Base-by-base conservation (phyloP, 306 rosid genomes). In the Trifolium subterraneum region DNA sequence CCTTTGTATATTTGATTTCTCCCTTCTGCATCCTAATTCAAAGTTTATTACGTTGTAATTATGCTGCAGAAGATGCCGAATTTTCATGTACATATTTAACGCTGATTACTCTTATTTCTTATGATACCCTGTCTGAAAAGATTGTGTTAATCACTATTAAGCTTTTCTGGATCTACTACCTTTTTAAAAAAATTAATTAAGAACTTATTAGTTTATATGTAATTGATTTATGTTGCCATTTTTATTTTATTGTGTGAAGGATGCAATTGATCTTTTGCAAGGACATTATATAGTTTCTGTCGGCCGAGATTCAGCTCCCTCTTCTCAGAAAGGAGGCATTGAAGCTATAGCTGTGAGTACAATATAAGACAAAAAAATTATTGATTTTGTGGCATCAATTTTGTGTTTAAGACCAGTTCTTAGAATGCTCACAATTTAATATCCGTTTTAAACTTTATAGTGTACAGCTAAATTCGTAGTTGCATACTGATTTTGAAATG, bases 231-330 rank as follows among this genome's bases (percentile, higher is more conserved):
- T 48, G 15, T 75, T 54, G 45, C 16, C 79, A 75, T 76, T 29
- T 74, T 45, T 15, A 6, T 15, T 56, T 84, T 18, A 79, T 70
- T 64, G 41, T 68, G 59, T 77, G 85, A 82, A 94, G 99, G 99
- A 94, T 74, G 93, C 98, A 74, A 94, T 90, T 83, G 99, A 94
- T 89, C 99, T 94, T 75, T 71, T 92, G 79, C 98, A 94, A 86
- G 99, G 99, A 81, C 93, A 94, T 86, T 94, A 90, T 82, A 94
- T 94, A 59, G 96, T 88, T 83, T 90, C 96, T 1, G 92, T 87
- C 73, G 59, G 88, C 81, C 82, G 90, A 79, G 97, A 94, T 79
- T 71, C 84, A 68, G 80, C 91, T 60, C 83, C 88, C 56, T 27
- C 92, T 50, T 80, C 95, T 66, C 90, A 85, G 81, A 94, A 87